Conservation (phyloP, 2,329 filamentous ascomycete species). For the Plenodomus tracheiphilus region DNA sequence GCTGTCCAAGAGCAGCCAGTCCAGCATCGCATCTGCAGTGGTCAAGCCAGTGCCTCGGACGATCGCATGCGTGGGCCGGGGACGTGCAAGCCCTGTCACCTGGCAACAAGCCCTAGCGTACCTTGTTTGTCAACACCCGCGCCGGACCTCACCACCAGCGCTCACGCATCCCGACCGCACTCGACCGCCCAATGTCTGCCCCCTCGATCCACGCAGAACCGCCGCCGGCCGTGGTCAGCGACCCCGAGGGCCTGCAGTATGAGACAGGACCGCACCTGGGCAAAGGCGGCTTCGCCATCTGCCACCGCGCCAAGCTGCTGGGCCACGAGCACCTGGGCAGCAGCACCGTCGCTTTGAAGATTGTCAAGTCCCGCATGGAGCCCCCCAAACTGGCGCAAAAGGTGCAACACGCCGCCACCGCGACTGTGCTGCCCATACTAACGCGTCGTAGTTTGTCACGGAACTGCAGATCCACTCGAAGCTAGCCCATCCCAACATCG, state of each 20-base stretch:
- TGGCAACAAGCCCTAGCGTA: slow-evolving; percentile 10
- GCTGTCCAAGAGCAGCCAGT: too few relatives aligned
- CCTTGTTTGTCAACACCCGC: slow-evolving; percentile 19
- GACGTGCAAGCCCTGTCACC: slow-evolving; percentile 4
- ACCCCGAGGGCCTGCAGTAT: slow-evolving; percentile 72
- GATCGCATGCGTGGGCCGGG: background rate
- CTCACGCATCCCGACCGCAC: slow-evolving; percentile 26
- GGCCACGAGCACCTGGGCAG: slow-evolving; percentile 59
- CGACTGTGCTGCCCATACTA: slow-evolving; percentile 14
- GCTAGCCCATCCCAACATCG: slow-evolving; percentile 93
- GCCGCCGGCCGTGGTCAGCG: slow-evolving; percentile 62
- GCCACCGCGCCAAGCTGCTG: slow-evolving; percentile 71
- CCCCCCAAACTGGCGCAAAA: slow-evolving; percentile 82
- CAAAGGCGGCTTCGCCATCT: slow-evolving; percentile 82
- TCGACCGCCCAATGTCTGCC: slow-evolving; percentile 41
- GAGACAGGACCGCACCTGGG: slow-evolving; percentile 71
- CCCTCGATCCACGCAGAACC: slow-evolving; percentile 56
- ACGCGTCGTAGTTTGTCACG: slow-evolving; percentile 62
- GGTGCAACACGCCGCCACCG: slow-evolving; percentile 52
- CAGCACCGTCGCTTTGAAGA: slow-evolving; percentile 75
- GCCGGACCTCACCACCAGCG: slow-evolving; percentile 26
- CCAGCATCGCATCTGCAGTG: background rate
- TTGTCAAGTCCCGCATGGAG: slow-evolving; percentile 79
- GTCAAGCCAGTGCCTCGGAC: background rate
- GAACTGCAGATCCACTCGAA: slow-evolving; percentile 99